Percentiles rank a stretch among this genome's conserved stretches.
phyloP scores from a whole-genome alignment of 148 eudicot species.

The Tetragonia tetragonoides region DNA sequence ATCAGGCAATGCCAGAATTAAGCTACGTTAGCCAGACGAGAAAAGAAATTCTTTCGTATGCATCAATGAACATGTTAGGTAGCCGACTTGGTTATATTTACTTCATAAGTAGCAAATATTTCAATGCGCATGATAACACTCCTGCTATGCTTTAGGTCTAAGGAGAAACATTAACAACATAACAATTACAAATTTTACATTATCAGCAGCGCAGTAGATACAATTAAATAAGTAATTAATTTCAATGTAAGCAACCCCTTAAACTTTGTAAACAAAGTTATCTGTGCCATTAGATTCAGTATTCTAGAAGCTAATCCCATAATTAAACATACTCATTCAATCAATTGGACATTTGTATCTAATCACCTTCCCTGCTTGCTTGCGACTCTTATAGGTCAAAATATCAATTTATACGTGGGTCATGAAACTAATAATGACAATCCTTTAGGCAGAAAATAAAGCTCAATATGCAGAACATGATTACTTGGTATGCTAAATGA shows the following conservation, averaged over 20 bases:
- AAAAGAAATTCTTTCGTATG: neutral
- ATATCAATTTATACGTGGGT: neutral
- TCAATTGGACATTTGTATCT: neutral
- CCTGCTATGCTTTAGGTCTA: neutral
- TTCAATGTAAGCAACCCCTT: neutral
- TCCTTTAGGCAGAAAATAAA: constrained; percentile 1
- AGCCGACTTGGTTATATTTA: neutral
- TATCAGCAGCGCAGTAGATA: neutral
- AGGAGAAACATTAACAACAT: neutral
- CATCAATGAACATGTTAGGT: neutral
- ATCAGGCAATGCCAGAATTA: neutral
- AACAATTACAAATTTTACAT: neutral
- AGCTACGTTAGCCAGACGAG: neutral
- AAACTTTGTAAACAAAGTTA: too few species aligned
- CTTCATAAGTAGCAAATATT: neutral
- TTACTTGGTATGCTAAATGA: neutral
- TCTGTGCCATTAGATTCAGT: neutral
- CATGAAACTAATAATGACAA: neutral
- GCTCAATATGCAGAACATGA: neutral
- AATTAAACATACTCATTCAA: neutral
- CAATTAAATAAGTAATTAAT: neutral
- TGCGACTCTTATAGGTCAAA: neutral
- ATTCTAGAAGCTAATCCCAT: neutral
- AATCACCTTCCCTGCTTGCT: neutral
- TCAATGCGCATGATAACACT: neutral